Evolutionary conservation across 371 early-diverging fungal species (phyloP).

Genomic region (Rhizopus sp.): DNA sequence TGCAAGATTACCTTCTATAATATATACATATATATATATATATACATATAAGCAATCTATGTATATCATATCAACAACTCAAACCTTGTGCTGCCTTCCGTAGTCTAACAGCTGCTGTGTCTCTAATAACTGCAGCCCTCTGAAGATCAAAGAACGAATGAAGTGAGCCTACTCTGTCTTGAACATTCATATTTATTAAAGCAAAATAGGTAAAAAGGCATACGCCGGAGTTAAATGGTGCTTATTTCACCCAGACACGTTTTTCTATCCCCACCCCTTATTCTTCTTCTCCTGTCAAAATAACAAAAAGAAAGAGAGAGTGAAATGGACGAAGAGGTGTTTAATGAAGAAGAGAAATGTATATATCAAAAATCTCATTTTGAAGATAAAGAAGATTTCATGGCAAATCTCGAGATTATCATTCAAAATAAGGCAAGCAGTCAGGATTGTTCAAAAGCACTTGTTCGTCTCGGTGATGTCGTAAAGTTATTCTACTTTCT

Average conservation of each 20-base stretch:
- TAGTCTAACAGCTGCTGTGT: conserved; percentile 41
- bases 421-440: not conserved
- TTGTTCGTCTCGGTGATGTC: conserved; percentile 26
- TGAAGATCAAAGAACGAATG: conserved; percentile 46
- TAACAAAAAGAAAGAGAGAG: too few relatives aligned
- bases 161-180: conserved; percentile 15
- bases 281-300: too few relatives aligned
- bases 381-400: conserved; percentile 36
- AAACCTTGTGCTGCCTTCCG: conserved; percentile 49
- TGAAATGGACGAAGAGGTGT: conserved; percentile 18
- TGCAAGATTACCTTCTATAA: conserved; percentile 49
- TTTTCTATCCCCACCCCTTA: too few relatives aligned
- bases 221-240: conserved; percentile 15
- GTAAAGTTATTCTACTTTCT: conserved; percentile 17
- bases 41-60: too few relatives aligned
- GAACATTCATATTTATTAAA: conserved; percentile 4
- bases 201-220: conserved; percentile 16
- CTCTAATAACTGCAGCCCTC: conserved; percentile 45
- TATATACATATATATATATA: too few relatives aligned
- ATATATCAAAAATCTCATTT: conserved; percentile 39
- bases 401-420: conserved; percentile 11
- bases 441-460: conserved; percentile 13
- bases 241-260: conserved; percentile 8
- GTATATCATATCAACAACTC: not conserved
- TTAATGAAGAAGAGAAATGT: conserved; percentile 17